Evolutionary conservation across 2,329 filamentous ascomycete genomes (phyloP), one percentile per base, ranked within the genome.

Genomic region (Aspergillus versicolor): DNA sequence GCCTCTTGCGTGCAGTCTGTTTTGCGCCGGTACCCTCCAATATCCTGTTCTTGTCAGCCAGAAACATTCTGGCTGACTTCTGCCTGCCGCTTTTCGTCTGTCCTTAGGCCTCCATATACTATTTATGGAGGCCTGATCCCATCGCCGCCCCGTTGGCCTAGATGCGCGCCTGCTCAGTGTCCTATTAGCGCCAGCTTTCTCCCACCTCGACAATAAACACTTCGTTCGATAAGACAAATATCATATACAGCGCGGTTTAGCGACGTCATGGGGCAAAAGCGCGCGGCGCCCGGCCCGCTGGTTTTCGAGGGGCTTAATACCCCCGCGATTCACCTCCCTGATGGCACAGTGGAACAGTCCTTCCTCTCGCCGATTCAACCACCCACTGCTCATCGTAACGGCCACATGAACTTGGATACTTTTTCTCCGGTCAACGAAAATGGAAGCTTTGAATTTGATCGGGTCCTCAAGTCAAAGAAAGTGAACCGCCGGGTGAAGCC

Each of bases 371-470:
- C 65, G 12, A 58, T 61, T 37, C 62, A 63, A 30, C 55, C 59
- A 12, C 54, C 63, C 41, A 24, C 53, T 15, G 32, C 62, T 11
- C 65, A 65, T 65, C 75, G 76, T 57, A 77, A 67, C 54, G 75
- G 76, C 54, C 81, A 84, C 64, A 74, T 85, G 24, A 79, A 78
- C 24, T 70, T 88, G 43, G 86, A 89, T 63, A 81, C 87, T 15
- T 87, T 91, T 69, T 94, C 91, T 30, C 91, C 92, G 4, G 91
- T 97, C 62, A 96, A 93, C 71, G 88, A 96, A 74, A 92, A 96
- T 74, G 94, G 94, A 61, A 94, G 91, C 74, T 99, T 96, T 73
- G 92, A 94, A 69, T 96, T 95, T 69, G 94, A 99, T 74, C 88
- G 92, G 50, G 90, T 97, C 54, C 84, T 97, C 73, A 97, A 96